Evolutionary conservation across 2,329 filamentous ascomycete species (phyloP).

Genomic region (Cladophialophora exuberans): DNA sequence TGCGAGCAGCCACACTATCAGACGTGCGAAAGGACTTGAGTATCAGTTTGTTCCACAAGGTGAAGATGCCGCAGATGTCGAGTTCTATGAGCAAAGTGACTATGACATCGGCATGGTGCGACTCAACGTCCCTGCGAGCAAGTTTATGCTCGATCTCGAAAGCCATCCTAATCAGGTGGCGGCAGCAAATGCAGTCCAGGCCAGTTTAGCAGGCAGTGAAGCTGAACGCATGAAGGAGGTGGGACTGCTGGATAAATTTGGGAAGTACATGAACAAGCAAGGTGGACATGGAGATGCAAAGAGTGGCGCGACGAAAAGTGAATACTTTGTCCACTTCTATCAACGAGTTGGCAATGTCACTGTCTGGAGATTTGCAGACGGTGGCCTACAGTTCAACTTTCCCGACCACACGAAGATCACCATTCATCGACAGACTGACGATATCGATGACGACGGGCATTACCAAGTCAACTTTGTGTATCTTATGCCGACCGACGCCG

Average conservation of each 20-base stretch:
- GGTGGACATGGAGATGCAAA: constrained; percentile 44
- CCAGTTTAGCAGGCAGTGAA: constrained; percentile 41
- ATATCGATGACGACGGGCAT: constrained; percentile 30
- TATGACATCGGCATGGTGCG: constrained; percentile 45
- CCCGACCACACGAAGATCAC: constrained; percentile 57
- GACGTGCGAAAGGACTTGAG: constrained; percentile 46
- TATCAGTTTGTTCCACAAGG: constrained; percentile 49
- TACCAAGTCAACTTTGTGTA: constrained; percentile 51
- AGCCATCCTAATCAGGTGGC: constrained; percentile 24
- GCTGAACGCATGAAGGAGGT: constrained; percentile 53
- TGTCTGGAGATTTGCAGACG: constrained; percentile 56
- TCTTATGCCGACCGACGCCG: constrained; percentile 50
- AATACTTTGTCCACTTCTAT: constrained; percentile 54
- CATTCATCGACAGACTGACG: constrained; percentile 39
- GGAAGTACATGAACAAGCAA: constrained; percentile 56
- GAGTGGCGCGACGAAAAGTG: constrained; percentile 35
- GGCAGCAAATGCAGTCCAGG: constrained; percentile 31
- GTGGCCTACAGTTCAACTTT: constrained; percentile 57
- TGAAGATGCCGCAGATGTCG: constrained; percentile 40
- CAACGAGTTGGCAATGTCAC: constrained; percentile 56
- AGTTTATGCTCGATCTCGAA: constrained; percentile 39
- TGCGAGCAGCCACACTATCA: constrained; percentile 51
- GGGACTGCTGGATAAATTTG: constrained; percentile 54
- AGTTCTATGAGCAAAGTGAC: constrained; percentile 53
- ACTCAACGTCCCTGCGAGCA: constrained; percentile 43